Percentiles rank a stretch among this genome's conserved stretches.
Evolutionary conservation across 2,329 filamentous ascomycete species (phyloP).

Genomic region (Penicillium sp.): DNA sequence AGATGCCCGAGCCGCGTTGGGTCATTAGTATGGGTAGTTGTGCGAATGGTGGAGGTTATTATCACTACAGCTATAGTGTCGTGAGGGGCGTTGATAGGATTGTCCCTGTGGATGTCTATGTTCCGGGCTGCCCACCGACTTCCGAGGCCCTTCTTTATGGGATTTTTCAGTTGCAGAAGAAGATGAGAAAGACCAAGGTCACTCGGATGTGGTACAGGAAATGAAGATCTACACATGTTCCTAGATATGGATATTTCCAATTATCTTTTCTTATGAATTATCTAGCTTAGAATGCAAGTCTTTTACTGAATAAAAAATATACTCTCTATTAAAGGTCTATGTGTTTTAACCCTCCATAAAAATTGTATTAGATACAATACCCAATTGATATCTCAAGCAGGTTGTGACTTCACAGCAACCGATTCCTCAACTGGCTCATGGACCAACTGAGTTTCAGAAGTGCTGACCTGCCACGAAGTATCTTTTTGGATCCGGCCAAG

Average conservation of each 20-base stretch:
- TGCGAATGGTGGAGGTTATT: constrained; percentile 82
- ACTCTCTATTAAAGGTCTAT: neutral
- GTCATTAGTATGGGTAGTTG: constrained; percentile 83
- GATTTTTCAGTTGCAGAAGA: constrained; percentile 3
- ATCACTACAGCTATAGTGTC: constrained; percentile 82
- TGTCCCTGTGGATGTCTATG: constrained; percentile 77
- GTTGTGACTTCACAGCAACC: neutral
- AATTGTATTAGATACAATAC: neutral
- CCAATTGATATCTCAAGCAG: neutral
- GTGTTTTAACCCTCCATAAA: neutral
- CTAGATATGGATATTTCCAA: too few species aligned
- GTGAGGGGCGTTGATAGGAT: constrained; percentile 74
- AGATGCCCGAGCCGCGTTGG: constrained; percentile 92
- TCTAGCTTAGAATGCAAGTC: too few species aligned
- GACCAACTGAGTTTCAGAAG: neutral
- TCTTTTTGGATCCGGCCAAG: neutral
- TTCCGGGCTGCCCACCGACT: constrained; percentile 6
- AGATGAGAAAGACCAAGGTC: constrained; percentile 1
- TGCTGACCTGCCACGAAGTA: neutral
- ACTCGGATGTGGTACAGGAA: constrained; percentile 12
- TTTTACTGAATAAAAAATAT: neutral
- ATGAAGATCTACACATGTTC: neutral
- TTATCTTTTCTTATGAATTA: too few species aligned
- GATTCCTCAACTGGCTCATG: neutral
- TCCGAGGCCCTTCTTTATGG: constrained; percentile 7